These are phyloP conservation scores for Taxillus chinensis DNA, from an alignment of 164 flowering plant species.

Conservation along the genomic window DNA sequence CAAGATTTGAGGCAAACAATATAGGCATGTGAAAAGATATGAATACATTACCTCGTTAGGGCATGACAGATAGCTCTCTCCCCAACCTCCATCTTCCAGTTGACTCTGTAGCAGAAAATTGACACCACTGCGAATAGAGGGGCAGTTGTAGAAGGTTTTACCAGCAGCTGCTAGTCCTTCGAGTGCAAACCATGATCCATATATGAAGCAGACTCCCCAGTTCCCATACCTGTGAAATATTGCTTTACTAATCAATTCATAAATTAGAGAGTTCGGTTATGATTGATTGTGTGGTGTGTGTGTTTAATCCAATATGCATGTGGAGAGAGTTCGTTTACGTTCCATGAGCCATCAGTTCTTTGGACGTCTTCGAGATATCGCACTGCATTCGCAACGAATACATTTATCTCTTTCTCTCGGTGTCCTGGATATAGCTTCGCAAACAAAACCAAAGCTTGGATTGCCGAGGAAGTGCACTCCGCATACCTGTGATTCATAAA, in stretches of 20 bases:
- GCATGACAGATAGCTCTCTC: constrained; percentile 47
- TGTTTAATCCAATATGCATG: neutral
- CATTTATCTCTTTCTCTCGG: constrained; percentile 30
- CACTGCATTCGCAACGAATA: constrained; percentile 21
- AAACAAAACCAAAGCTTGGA: constrained; percentile 28
- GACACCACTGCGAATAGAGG: constrained; percentile 27
- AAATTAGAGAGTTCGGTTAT: no score
- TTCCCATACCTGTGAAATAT: constrained; percentile 33
- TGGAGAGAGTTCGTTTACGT: neutral
- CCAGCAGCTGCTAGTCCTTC: constrained; percentile 33
- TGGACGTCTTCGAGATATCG: constrained; percentile 26
- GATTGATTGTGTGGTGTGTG: no score
- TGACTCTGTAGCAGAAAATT: constrained; percentile 32
- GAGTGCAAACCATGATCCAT: constrained; percentile 38
- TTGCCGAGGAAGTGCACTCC: constrained; percentile 13
- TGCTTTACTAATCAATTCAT: no score
- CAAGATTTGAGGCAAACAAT: neutral
- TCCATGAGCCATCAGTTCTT: constrained; percentile 43
- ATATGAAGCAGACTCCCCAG: constrained; percentile 47
- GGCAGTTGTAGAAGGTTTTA: constrained; percentile 27
- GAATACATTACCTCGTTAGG: constrained; percentile 27
- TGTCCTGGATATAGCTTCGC: constrained; percentile 33
- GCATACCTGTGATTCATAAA: neutral
- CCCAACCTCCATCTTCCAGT: constrained; percentile 44
- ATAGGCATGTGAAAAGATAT: neutral